Base-by-base conservation (phyloP, 768 basidiomycete species). In the Ramaria sp. region DNA sequence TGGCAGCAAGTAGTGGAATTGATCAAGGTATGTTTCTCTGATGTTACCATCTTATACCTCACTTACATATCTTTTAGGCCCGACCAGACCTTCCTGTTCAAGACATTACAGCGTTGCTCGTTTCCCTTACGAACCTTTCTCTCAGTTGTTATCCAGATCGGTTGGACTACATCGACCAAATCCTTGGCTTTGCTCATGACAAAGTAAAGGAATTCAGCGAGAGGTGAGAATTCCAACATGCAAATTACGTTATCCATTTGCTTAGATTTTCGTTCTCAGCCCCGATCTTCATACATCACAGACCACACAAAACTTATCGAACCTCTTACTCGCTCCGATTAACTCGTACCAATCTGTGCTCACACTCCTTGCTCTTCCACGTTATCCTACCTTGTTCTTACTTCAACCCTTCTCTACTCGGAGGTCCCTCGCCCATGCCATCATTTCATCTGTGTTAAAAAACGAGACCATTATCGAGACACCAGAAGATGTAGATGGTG, bases 1-100 rank as follows among this genome's bases (percentile, higher is more conserved):
- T 99, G 96, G 95, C 84, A 88, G 59, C 96, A 99, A 66, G 91
- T 98, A 5, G 94, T 98, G 10, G 87, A 96, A 65, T 79, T 99
- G 25, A 94, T 99, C 74, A 96, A 94, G 80, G 93, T 90, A 60
- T 18, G 78, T 64, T 18, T 8, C 42, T 13, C 52, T 24, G 28
- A 30, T 10, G 13, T 22, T 56, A n/a, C 20, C 2, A 42, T 30
- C 13, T 42, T 13, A 0, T 15, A 56, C 27, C 20, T 28, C 1
- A 24, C 25, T 16, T 43, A 28, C 25, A 48, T 43, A 18, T 57
- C 60, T 22, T 65, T 3, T 63, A 95, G 93, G 94, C 95, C 57
- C 87, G 96, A 57, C 96, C 96, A 12, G 96, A 99, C 67, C 71
- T 99, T 30, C 91, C 92, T 44, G 91, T 99, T 65, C 95, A 97